These are phyloP conservation scores for Thecaphora thlaspeos DNA, from an alignment of 1,284 basidiomycete genomes.

Conservation along the genomic window DNA sequence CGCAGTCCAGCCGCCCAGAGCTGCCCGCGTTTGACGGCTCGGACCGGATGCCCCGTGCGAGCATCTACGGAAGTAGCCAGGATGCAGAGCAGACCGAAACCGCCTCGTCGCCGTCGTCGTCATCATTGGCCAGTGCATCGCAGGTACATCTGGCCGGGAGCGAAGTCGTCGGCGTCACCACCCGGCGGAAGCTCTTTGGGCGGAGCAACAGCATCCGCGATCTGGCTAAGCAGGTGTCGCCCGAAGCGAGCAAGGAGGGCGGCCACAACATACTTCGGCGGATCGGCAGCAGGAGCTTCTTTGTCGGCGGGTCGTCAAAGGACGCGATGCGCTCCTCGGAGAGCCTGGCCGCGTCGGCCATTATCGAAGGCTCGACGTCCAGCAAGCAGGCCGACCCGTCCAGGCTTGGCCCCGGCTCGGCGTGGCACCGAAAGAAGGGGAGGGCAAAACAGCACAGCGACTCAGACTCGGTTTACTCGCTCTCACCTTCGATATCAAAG, in stretches of 20 bases:
- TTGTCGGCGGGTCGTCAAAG: conserved; percentile 20
- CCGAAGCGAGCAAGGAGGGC: background rate
- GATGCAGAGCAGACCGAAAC: background rate
- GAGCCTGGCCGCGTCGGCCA: conserved; percentile 8
- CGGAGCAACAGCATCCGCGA: conserved; percentile 31
- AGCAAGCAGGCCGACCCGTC: too few relatives aligned
- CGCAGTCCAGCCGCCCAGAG: too few relatives aligned
- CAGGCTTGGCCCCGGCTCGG: too few relatives aligned
- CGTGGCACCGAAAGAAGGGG: too few relatives aligned
- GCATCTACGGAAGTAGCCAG: too few relatives aligned
- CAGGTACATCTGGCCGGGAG: background rate
- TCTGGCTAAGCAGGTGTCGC: conserved; percentile 1
- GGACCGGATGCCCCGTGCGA: too few relatives aligned
- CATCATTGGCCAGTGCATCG: background rate
- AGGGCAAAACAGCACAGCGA: conserved; percentile 4
- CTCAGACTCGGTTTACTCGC: conserved; percentile 12
- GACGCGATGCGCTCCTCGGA: conserved; percentile 14
- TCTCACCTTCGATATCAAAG: conserved; percentile 7
- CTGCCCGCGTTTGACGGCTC: too few relatives aligned
- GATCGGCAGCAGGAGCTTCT: conserved; percentile 33
- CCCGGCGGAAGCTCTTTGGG: conserved; percentile 27
- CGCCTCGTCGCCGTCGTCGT: background rate
- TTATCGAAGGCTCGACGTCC: too few relatives aligned
- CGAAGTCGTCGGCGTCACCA: background rate
- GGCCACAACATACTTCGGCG: conserved; percentile 10